Evolutionary conservation across 2,329 filamentous ascomycete genomes (phyloP), one percentile per base, ranked within the genome.

Genomic region (Ophiostoma quercus): DNA sequence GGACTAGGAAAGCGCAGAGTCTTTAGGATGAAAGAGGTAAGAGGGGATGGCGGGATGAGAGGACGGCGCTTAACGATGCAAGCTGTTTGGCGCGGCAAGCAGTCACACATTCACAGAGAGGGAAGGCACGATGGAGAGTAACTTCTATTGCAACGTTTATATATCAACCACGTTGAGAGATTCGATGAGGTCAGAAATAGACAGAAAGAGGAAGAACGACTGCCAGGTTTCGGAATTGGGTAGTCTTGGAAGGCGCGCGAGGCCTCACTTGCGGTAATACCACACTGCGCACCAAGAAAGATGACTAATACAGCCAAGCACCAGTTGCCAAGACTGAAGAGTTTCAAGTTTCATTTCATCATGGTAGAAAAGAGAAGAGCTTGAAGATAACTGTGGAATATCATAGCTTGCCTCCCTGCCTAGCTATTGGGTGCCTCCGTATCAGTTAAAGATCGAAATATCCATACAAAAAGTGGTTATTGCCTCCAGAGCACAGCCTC

Each of bases 51-150:
- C n/a, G 54, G 51, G 37, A 54, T 29, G 67, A 41, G 41, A 71
- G 62, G 69, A n/a, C 47, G 71, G 72, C 72, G 72, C 72, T 69
- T 73, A 73, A 51, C 60, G 68, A 43, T 62, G 65, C 43, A 70
- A 60, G 66, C 67, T 72, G 71, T 72, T 72, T 73, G 71, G 71
- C 71, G 72, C 71, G 69, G 68, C 67, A 70, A 68, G 51, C 22
- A 32, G 57, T 32, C 66, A 67, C 37, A 67, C 16, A 37, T 22
- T 32, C 22, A 39, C 7, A 63, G 7, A 47, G 16, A 47, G 25
- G 65, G 51, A 32, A 68, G 69, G 66, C 37, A 43, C 57, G 29
- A 51, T 32, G 65, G 47, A 41, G 3, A 25, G 8, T 8, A 57
- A 54, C 14, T 37, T 32, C 60, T 5, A 34, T 57, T 69, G 57